phyloP scores from a whole-genome alignment of 108 stramenopile genomes.

The Cylindrotheca fusiformis region DNA sequence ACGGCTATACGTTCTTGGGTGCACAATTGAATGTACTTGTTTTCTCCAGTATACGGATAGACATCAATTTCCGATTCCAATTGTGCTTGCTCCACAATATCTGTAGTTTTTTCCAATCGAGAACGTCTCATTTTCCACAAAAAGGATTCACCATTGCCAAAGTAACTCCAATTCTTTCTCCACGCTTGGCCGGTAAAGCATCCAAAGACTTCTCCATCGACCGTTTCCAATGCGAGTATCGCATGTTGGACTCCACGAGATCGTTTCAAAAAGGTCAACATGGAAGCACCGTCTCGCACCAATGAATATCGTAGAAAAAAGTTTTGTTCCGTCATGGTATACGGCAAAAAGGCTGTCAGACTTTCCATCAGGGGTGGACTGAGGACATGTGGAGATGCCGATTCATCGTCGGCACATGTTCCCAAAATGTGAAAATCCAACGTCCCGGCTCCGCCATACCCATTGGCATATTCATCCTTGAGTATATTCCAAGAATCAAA shows the following conservation, averaged over 20 bases:
- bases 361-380: slow-evolving; percentile 82
- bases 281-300: slow-evolving; percentile 74
- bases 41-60: slow-evolving; percentile 72
- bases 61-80: slow-evolving; percentile 79
- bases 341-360: slow-evolving; percentile 64
- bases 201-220: slow-evolving; percentile 76
- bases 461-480: slow-evolving; percentile 68
- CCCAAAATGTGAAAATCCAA: slow-evolving; percentile 71
- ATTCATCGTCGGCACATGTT: slow-evolving; percentile 56
- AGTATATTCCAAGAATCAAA: slow-evolving; percentile 75
- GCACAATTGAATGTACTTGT: slow-evolving; percentile 63
- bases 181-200: slow-evolving; percentile 65
- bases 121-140: slow-evolving; percentile 66
- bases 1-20: slow-evolving; percentile 65
- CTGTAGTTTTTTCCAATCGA: slow-evolving; percentile 46
- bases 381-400: slow-evolving; percentile 68
- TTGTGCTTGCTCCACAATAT: slow-evolving; percentile 67
- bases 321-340: slow-evolving; percentile 45
- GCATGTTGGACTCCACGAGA: slow-evolving; percentile 62
- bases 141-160: slow-evolving; percentile 66
- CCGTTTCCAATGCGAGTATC: slow-evolving; percentile 67
- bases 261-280: slow-evolving; percentile 53
- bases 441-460: slow-evolving; percentile 69
- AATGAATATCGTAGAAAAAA: slow-evolving; percentile 74
- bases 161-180: slow-evolving; percentile 58